phyloP scores from a whole-genome alignment of 2,329 filamentous ascomycete species.

The Juglanconis oblonga region DNA sequence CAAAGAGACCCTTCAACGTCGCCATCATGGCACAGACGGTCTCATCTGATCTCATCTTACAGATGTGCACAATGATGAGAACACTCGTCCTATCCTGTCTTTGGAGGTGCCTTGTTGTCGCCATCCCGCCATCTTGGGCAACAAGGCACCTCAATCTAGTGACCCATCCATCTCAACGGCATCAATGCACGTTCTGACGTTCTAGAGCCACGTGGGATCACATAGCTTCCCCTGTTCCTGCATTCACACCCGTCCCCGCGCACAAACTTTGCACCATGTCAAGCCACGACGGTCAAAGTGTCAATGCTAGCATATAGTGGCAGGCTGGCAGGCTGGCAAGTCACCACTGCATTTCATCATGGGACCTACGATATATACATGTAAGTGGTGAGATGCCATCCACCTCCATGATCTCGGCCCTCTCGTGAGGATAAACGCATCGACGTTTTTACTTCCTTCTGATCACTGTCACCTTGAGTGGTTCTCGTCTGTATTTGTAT shows the following conservation, averaged over 20 bases:
- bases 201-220: background rate
- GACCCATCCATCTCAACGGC: background rate
- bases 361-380: background rate
- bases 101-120: background rate
- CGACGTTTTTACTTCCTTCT: too few species aligned
- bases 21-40: background rate
- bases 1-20: background rate
- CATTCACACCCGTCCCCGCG: background rate
- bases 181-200: constrained; percentile 1
- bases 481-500: too few species aligned
- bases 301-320: background rate
- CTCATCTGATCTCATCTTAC: constrained; percentile 8
- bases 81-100: background rate
- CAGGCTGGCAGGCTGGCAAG: too few species aligned
- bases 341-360: background rate
- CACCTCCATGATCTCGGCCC: too few species aligned
- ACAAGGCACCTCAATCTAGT: background rate
- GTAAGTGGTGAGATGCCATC: too few species aligned
- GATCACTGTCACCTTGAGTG: too few species aligned
- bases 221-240: background rate
- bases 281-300: background rate
- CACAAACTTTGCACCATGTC: background rate
- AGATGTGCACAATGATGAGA: background rate
- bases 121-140: background rate
- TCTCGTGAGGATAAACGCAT: too few species aligned